Conservation (phyloP, 495 filamentous ascomycete genomes). For the Penicillium atrosanguineum region DNA sequence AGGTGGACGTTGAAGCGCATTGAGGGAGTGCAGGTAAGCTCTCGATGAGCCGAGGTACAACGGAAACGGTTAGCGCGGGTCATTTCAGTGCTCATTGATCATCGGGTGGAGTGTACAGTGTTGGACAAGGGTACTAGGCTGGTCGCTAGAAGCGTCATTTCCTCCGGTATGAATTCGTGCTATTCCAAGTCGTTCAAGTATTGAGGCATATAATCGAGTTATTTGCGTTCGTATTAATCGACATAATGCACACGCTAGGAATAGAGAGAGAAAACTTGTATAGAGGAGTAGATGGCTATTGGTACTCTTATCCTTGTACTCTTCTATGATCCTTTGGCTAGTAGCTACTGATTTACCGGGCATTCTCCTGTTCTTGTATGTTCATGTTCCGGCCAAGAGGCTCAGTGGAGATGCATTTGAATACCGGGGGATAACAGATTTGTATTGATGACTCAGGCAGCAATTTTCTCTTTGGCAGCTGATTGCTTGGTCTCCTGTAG, state of each 20-base stretch:
- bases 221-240: not conserved
- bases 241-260: not conserved
- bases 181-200: not conserved
- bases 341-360: not conserved
- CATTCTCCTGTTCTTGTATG: not conserved
- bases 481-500: too few relatives aligned
- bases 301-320: not conserved
- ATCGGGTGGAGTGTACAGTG: constrained; percentile 4
- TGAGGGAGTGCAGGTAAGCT: not conserved
- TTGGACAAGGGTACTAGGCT: constrained; percentile 5
- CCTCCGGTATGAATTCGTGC: constrained; percentile 12
- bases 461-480: not conserved
- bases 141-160: not conserved
- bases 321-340: not conserved
- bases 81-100: constrained; percentile 3
- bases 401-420: constrained; percentile 20
- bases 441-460: constrained; percentile 22
- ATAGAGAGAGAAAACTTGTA: not conserved
- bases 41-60: constrained; percentile 26
- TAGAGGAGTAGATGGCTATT: not conserved
- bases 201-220: not conserved
- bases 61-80: constrained; percentile 17
- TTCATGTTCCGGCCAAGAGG: not conserved
- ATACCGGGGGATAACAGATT: constrained; percentile 32
- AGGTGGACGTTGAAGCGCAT: not conserved